Percentiles rank a stretch among this genome's conserved stretches.
phyloP scores from a whole-genome alignment of 1,284 basidiomycete genomes.

The Ganoderma lingzhi region DNA sequence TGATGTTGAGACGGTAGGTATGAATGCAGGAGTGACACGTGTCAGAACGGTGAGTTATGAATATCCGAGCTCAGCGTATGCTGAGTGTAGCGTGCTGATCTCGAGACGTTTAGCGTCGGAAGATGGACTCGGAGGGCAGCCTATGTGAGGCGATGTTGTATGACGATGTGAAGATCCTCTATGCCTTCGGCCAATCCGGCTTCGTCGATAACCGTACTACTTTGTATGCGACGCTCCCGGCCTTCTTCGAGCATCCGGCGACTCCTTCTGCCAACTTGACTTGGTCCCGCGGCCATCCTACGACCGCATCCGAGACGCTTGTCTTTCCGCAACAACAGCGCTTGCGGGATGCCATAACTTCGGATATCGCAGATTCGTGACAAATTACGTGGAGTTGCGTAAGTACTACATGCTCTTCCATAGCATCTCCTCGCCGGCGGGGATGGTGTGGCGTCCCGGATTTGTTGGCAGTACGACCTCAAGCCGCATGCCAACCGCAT shows the following conservation, averaged over 20 bases:
- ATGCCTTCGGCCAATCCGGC: not conserved
- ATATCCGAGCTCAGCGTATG: not conserved
- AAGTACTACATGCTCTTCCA: not conserved
- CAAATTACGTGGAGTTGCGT: conserved; percentile 1
- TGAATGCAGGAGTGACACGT: not conserved
- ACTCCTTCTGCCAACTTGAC: not conserved
- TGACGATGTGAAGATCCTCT: not conserved
- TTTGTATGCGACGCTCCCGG: not conserved
- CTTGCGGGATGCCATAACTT: not conserved
- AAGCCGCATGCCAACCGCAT: not conserved
- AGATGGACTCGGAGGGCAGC: not conserved
- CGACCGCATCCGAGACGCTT: not conserved
- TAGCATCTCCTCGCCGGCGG: not conserved
- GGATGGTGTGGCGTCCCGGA: not conserved
- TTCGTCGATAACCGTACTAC: not conserved
- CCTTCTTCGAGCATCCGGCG: not conserved
- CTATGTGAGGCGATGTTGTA: not conserved
- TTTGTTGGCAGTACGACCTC: not conserved
- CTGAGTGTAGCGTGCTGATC: conserved; percentile 1
- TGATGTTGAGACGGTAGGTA: not conserved
- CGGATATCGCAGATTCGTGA: not conserved
- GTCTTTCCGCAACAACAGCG: not conserved
- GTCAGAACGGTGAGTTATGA: not conserved
- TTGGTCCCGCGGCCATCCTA: not conserved
- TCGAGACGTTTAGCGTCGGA: not conserved